Evolutionary conservation across 2,329 filamentous ascomycete genomes (phyloP), one percentile per base, ranked within the genome.

Genomic region (Xylaria sp.): DNA sequence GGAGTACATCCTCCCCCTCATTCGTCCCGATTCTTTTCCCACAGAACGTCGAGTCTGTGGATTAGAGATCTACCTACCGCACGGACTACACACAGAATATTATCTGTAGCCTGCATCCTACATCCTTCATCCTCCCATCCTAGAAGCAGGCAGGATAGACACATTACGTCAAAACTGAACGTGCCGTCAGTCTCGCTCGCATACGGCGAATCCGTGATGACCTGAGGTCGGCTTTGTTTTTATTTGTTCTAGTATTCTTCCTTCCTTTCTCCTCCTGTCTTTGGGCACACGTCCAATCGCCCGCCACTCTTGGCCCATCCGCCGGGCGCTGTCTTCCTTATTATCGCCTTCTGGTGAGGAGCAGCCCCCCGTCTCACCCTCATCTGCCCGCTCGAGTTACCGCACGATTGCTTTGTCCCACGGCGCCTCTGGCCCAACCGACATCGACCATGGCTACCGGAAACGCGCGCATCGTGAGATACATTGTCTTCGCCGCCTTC

Each of bases 401-500:
- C 39, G 16, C 30, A 35, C 46, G 46, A 55, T 50, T 57, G 50
- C 16, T 59, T 63, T 53, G 53, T 55, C 55, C 52, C 44, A 42
- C 37, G 47, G 30, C 52, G n/a, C 54, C 18, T 47, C 35, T 51
- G 39, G 52, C 11, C 13, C 39, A 44, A 54, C 39, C 34, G 18
- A 37, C 46, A 13, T 54, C 67, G 71, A 78, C 66, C 71, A 83
- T 82, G 80, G 87, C 86, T 76, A 83, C 86, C 61, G 86, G 86
- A 73, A 86, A 84, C 67, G 85, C 87, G 76, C 87, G 89, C 76
- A 91, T 91, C 71, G 77, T 87, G 80, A 84, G 85, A 80, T 88
- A 87, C 76, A 81, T 96, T 73, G 81, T 94, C 72, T 86, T 96
- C 71, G 90, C 91, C 61, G 83, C 92, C 71, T 88, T 96, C 72